These are phyloP conservation scores for Coemansia reversa DNA, from an alignment of 192 early-diverging fungal genomes.

Conservation along the genomic window DNA sequence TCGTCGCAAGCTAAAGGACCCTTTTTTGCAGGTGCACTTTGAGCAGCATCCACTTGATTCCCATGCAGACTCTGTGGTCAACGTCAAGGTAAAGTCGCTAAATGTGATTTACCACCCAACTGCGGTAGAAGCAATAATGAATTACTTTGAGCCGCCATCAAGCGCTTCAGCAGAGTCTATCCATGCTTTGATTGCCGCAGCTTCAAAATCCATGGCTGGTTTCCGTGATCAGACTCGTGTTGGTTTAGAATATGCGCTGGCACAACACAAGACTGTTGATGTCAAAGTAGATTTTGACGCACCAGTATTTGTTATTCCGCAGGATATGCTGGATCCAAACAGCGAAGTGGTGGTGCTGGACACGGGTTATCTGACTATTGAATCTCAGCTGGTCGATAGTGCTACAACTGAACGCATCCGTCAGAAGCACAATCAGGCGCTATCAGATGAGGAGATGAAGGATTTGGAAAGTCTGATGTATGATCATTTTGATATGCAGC, in stretches of 20 bases:
- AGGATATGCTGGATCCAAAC: constrained; percentile 57
- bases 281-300: constrained; percentile 95
- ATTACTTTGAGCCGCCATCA: constrained; percentile 82
- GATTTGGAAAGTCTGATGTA: constrained; percentile 81
- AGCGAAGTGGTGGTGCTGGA: constrained; percentile 82
- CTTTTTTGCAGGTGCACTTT: constrained; percentile 58
- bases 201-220: constrained; percentile 83
- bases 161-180: constrained; percentile 70
- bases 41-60: constrained; percentile 89
- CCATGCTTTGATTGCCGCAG: constrained; percentile 70
- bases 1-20: constrained; percentile 20
- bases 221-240: constrained; percentile 86
- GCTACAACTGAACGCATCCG: constrained; percentile 67
- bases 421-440: constrained; percentile 60
- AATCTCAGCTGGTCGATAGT: constrained; percentile 77
- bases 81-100: constrained; percentile 83
- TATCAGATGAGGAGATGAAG: constrained; percentile 65
- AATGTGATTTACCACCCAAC: constrained; percentile 86
- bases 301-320: constrained; percentile 90
- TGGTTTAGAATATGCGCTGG: constrained; percentile 81
- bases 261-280: constrained; percentile 87
- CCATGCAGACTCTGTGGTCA: constrained; percentile 81
- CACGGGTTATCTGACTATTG: constrained; percentile 87
- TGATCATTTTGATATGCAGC: constrained; percentile 81
- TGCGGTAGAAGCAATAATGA: constrained; percentile 68